phyloP scores from a whole-genome alignment of 495 filamentous ascomycete genomes.

The Cercophora scortea region DNA sequence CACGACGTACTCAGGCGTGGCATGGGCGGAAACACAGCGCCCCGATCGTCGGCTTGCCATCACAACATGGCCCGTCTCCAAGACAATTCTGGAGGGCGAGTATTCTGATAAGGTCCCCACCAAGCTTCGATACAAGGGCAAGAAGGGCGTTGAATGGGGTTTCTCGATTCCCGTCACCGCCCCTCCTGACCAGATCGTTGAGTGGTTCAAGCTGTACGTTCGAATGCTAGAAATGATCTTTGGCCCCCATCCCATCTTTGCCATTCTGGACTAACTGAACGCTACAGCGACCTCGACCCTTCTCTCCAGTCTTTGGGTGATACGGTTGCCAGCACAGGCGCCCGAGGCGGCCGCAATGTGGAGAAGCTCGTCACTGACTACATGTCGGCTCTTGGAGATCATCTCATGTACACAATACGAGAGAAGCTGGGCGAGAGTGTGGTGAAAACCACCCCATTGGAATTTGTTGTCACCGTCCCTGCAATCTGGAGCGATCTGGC shows the following conservation, averaged over 20 bases:
- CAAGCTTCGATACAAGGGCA: slow-evolving; percentile 29
- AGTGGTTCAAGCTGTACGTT: slow-evolving; percentile 49
- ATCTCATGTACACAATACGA: slow-evolving; percentile 31
- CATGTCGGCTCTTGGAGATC: slow-evolving; percentile 32
- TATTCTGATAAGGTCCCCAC: slow-evolving; percentile 42
- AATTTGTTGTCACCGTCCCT: slow-evolving; percentile 47
- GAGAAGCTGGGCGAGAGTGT: slow-evolving; percentile 30
- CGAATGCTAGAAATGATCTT: background rate
- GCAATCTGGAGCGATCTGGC: slow-evolving; percentile 49
- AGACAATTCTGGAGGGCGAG: slow-evolving; percentile 29
- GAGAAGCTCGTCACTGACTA: slow-evolving; percentile 36
- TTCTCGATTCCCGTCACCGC: slow-evolving; percentile 36
- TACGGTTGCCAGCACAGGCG: slow-evolving; percentile 25
- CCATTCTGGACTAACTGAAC: background rate
- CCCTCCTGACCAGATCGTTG: slow-evolving; percentile 28
- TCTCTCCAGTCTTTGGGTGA: slow-evolving; percentile 17
- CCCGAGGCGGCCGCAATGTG: slow-evolving; percentile 18
- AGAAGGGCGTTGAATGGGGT: slow-evolving; percentile 37
- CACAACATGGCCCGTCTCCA: slow-evolving; percentile 35
- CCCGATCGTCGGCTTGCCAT: slow-evolving; percentile 30
- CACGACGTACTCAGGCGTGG: slow-evolving; percentile 21
- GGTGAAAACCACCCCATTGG: slow-evolving; percentile 29
- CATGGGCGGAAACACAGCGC: slow-evolving; percentile 19
- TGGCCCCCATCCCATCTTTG: background rate
- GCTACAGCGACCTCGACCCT: slow-evolving; percentile 16